A percentile compares a stretch with the other conserved stretches of the same genome.
These are phyloP conservation scores for Lupinus albus DNA, from an alignment of 306 rosid species.

Conservation along the genomic window DNA sequence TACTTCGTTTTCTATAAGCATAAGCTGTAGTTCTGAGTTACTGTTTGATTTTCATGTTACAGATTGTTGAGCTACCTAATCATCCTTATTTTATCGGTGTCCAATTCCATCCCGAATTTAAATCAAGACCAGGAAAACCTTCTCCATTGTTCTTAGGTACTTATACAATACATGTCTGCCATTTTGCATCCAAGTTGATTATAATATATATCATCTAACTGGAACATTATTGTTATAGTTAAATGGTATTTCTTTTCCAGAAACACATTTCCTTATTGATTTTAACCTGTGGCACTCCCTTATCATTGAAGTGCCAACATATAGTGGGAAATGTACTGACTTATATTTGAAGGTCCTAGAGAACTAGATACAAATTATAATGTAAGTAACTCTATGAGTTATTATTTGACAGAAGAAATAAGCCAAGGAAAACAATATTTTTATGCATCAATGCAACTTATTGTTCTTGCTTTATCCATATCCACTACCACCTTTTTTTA, in stretches of 20 bases:
- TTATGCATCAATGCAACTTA: not conserved
- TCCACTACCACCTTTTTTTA: not conserved
- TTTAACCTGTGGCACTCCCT: not conserved
- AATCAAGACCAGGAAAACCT: slow-evolving; percentile 88
- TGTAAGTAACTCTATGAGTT: too few relatives aligned
- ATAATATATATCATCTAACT: not conserved
- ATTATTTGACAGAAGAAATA: too few relatives aligned
- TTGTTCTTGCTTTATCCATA: not conserved
- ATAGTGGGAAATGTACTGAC: not conserved
- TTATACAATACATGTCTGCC: not conserved
- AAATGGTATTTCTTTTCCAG: too few relatives aligned
- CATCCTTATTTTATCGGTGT: slow-evolving; percentile 91
- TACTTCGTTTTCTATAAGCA: not conserved
- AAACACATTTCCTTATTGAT: not conserved
- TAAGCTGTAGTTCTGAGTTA: slow-evolving; percentile 21
- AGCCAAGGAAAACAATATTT: too few relatives aligned
- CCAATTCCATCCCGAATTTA: slow-evolving; percentile 93
- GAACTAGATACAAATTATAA: too few relatives aligned
- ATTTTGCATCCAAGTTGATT: slow-evolving; percentile 10
- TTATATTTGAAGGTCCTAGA: not conserved
- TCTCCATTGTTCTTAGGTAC: slow-evolving; percentile 84
- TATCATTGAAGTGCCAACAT: not conserved
- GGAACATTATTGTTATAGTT: too few relatives aligned
- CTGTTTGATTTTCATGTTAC: slow-evolving; percentile 33
- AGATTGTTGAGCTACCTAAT: slow-evolving; percentile 79